These are phyloP conservation scores for Backusella sp. DNA, from an alignment of 192 early-diverging fungal species.

Conservation along the genomic window DNA sequence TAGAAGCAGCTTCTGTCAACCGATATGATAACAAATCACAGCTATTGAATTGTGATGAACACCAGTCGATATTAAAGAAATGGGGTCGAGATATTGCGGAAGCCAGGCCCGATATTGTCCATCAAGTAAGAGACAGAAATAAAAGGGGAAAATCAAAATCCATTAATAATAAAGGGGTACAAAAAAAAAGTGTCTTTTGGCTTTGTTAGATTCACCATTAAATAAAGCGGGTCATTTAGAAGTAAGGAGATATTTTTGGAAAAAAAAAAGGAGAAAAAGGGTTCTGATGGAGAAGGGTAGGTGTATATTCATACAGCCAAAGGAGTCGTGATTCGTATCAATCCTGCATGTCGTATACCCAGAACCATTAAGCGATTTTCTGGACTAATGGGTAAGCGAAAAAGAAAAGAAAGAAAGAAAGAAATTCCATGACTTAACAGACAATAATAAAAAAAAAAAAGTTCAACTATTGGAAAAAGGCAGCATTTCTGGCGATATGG, in stretches of 20 bases:
- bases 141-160: no score
- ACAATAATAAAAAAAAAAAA: background rate
- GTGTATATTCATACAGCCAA: slow-evolving; percentile 94
- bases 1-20: slow-evolving; percentile 87
- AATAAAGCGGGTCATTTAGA: slow-evolving; percentile 97
- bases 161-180: no score
- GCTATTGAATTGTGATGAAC: slow-evolving; percentile 97
- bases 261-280: background rate
- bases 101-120: slow-evolving; percentile 93
- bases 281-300: background rate
- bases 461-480: slow-evolving; percentile 97
- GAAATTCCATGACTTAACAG: background rate
- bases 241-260: slow-evolving; percentile 12
- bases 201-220: slow-evolving; percentile 93
- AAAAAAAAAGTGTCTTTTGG: slow-evolving; percentile 76
- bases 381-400: slow-evolving; percentile 83
- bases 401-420: background rate
- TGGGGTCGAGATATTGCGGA: slow-evolving; percentile 75
- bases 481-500: slow-evolving; percentile 81
- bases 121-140: slow-evolving; percentile 62
- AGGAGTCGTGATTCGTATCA: slow-evolving; percentile 94
- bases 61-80: slow-evolving; percentile 82
- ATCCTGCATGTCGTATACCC: slow-evolving; percentile 95
- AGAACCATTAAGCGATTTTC: slow-evolving; percentile 98
- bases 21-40: slow-evolving; percentile 75